Evolutionary conservation across 495 filamentous ascomycete species (phyloP).

Genomic region (Trichoderma reesei): DNA sequence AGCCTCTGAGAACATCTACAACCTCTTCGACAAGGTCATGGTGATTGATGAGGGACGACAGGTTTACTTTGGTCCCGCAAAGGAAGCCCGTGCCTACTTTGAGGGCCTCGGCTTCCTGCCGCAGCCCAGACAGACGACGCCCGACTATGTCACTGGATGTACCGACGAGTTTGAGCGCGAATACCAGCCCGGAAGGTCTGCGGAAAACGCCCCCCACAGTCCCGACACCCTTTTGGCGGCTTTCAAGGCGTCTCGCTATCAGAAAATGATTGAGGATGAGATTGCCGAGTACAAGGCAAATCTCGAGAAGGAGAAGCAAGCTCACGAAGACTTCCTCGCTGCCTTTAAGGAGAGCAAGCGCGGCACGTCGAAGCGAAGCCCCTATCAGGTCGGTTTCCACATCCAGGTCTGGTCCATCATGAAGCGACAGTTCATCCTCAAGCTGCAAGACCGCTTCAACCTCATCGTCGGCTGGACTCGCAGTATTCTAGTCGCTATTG

Average conservation of each 20-base stretch:
- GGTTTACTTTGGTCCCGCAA: constrained; percentile 68
- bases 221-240: constrained; percentile 55
- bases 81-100: constrained; percentile 66
- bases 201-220: constrained; percentile 53
- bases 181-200: constrained; percentile 53
- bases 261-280: constrained; percentile 47
- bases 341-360: constrained; percentile 71
- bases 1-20: constrained; percentile 75
- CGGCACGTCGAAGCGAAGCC: constrained; percentile 53
- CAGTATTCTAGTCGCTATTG: constrained; percentile 63
- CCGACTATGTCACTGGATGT: constrained; percentile 77
- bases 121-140: constrained; percentile 73
- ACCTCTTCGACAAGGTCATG: constrained; percentile 78
- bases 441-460: constrained; percentile 74
- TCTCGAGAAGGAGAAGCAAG: constrained; percentile 50
- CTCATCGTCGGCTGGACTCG: constrained; percentile 69
- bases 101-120: constrained; percentile 70
- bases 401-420: constrained; percentile 74
- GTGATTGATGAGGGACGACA: constrained; percentile 71
- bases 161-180: constrained; percentile 77
- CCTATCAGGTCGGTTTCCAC: constrained; percentile 73
- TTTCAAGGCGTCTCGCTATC: constrained; percentile 54
- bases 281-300: constrained; percentile 56
- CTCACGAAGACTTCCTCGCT: constrained; percentile 64
- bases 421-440: constrained; percentile 73